These are phyloP conservation scores for Ligustrum vulgare DNA, from an alignment of 257 asterid genomes.

Conservation along the genomic window DNA sequence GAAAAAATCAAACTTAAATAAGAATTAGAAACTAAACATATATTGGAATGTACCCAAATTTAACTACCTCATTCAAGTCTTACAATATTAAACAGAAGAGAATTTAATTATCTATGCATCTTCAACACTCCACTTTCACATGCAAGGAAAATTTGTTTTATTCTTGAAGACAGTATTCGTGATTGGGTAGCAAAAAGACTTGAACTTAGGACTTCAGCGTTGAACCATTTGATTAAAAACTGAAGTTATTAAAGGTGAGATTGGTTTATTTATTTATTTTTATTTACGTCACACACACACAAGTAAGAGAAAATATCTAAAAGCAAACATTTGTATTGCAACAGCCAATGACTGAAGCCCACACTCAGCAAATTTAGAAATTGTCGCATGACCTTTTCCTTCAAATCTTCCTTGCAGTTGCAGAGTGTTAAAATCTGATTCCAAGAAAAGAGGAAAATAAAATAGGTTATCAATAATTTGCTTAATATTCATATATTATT, in stretches of 20 bases:
- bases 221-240: neutral
- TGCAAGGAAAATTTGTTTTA: neutral
- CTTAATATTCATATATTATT: neutral
- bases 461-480: neutral
- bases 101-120: neutral
- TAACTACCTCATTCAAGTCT: neutral
- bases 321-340: conserved; percentile 9
- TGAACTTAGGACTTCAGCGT: neutral
- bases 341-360: conserved; percentile 91
- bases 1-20: neutral
- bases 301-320: neutral
- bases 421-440: conserved; percentile 71
- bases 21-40: neutral
- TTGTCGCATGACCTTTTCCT: conserved; percentile 66
- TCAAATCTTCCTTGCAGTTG: conserved; percentile 70
- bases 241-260: neutral
- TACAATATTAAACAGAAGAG: neutral
- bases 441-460: conserved; percentile 5
- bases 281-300: neutral
- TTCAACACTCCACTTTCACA: neutral
- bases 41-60: neutral
- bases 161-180: neutral
- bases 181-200: neutral
- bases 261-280: neutral
- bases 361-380: conserved; percentile 83